Evolutionary conservation across 208 protist species (phyloP).

Genomic region (Crithidia acanthocephali): DNA sequence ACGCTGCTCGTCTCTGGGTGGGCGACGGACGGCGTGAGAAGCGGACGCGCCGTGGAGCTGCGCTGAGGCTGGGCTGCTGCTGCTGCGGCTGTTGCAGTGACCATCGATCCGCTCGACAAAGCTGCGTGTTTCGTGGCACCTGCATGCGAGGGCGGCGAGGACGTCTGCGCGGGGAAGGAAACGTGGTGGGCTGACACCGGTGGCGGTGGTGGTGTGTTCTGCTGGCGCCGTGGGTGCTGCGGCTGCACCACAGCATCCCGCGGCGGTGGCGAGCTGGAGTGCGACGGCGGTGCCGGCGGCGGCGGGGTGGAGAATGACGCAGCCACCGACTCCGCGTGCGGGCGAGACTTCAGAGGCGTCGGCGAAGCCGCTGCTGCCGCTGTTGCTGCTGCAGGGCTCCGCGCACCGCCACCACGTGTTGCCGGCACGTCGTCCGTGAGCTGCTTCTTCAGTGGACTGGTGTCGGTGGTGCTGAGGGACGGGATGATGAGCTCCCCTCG

Average conservation of each 20-base stretch:
- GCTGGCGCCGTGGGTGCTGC: too few relatives aligned
- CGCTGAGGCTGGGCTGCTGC: background rate
- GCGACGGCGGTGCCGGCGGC: slow-evolving; percentile 6
- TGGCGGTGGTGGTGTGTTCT: background rate
- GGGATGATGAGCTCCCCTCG: slow-evolving; percentile 8
- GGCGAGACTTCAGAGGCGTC: background rate
- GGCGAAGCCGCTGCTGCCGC: background rate
- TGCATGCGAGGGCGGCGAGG: too few relatives aligned
- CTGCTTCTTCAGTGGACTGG: background rate
- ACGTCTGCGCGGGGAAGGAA: background rate
- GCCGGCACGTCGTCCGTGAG: too few relatives aligned
- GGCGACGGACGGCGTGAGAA: slow-evolving; percentile 2
- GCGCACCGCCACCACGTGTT: too few relatives aligned
- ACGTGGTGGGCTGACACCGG: background rate
- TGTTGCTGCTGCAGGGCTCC: background rate
- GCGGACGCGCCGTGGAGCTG: background rate
- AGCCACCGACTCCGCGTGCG: background rate
- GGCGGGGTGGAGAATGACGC: slow-evolving; percentile 17
- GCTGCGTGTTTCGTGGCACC: too few relatives aligned
- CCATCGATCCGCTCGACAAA: too few relatives aligned
- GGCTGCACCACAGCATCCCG: background rate
- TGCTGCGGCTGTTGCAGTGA: background rate
- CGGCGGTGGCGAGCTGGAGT: slow-evolving; percentile 10
- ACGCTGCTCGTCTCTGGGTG: background rate
- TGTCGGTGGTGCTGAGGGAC: background rate